Percentiles rank a stretch among this genome's conserved stretches.
Evolutionary conservation across 768 basidiomycete species (phyloP).

Genomic region (Naganishia friedmannii): DNA sequence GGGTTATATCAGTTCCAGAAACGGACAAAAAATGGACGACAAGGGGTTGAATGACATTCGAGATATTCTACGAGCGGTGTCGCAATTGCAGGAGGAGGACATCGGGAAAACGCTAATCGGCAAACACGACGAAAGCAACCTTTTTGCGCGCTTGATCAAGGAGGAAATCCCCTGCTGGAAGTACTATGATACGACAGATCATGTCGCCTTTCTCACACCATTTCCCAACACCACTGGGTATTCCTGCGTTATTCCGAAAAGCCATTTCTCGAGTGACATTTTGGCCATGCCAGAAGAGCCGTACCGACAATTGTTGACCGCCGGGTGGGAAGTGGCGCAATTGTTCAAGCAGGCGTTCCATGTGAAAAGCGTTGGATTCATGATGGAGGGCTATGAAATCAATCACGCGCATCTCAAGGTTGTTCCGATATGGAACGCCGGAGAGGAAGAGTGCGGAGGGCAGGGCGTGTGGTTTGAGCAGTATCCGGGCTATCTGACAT

Average conservation of each 20-base stretch:
- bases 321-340: slow-evolving; percentile 14
- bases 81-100: slow-evolving; percentile 1
- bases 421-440: background rate
- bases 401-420: slow-evolving; percentile 21
- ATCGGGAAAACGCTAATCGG: slow-evolving; percentile 22
- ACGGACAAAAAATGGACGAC: slow-evolving; percentile 1
- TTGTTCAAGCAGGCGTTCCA: slow-evolving; percentile 13
- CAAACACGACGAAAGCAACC: slow-evolving; percentile 7
- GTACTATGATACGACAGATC: slow-evolving; percentile 2
- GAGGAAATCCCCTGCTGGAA: slow-evolving; percentile 20
- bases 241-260: slow-evolving; percentile 14
- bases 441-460: background rate
- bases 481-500: slow-evolving; percentile 13
- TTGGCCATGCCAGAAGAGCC: slow-evolving; percentile 11
- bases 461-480: slow-evolving; percentile 11
- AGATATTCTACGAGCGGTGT: slow-evolving; percentile 4
- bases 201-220: slow-evolving; percentile 22
- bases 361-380: background rate
- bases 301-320: slow-evolving; percentile 3
- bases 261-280: slow-evolving; percentile 19
- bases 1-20: slow-evolving; percentile 8
- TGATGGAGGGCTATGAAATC: slow-evolving; percentile 25
- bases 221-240: slow-evolving; percentile 22
- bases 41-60: slow-evolving; percentile 1
- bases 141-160: slow-evolving; percentile 16